These are phyloP conservation scores for Chondrostereum purpureum DNA, from an alignment of 1,284 basidiomycete genomes.

Conservation along the genomic window DNA sequence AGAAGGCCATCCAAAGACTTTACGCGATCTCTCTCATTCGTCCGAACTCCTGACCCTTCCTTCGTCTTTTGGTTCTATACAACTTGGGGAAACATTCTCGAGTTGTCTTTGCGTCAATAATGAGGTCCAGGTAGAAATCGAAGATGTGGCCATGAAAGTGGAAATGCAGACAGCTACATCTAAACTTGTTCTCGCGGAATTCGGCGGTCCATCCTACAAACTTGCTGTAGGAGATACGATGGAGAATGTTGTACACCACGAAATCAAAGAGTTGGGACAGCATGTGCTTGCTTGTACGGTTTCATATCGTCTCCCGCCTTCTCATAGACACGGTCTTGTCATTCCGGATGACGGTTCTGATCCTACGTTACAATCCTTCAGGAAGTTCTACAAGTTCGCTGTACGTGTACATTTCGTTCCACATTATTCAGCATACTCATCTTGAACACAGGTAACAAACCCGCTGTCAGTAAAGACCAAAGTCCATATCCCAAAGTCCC, in stretches of 20 bases:
- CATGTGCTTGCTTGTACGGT: constrained; percentile 76
- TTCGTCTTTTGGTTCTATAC: constrained; percentile 71
- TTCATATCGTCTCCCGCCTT: constrained; percentile 58
- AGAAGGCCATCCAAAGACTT: constrained; percentile 68
- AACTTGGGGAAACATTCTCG: constrained; percentile 76
- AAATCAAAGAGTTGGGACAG: constrained; percentile 80
- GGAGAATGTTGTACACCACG: constrained; percentile 64
- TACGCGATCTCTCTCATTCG: constrained; percentile 68
- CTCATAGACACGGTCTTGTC: constrained; percentile 39
- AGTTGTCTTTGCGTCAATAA: constrained; percentile 76
- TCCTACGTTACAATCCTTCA: constrained; percentile 61
- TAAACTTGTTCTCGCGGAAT: constrained; percentile 56
- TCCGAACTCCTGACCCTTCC: constrained; percentile 70
- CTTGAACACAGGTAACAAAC: constrained; percentile 64
- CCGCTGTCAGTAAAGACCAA: constrained; percentile 88
- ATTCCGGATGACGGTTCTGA: constrained; percentile 46
- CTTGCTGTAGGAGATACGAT: constrained; percentile 51
- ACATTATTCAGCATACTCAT: constrained; percentile 1
- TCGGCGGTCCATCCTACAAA: constrained; percentile 43
- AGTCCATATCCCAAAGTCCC: constrained; percentile 68
- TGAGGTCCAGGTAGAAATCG: constrained; percentile 54
- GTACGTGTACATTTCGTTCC: constrained; percentile 43
- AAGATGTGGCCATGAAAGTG: constrained; percentile 52
- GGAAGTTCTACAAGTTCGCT: constrained; percentile 85
- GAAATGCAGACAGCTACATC: constrained; percentile 74